Evolutionary conservation across 768 basidiomycete species (phyloP).

Genomic region (Wakefieldia striispora): DNA sequence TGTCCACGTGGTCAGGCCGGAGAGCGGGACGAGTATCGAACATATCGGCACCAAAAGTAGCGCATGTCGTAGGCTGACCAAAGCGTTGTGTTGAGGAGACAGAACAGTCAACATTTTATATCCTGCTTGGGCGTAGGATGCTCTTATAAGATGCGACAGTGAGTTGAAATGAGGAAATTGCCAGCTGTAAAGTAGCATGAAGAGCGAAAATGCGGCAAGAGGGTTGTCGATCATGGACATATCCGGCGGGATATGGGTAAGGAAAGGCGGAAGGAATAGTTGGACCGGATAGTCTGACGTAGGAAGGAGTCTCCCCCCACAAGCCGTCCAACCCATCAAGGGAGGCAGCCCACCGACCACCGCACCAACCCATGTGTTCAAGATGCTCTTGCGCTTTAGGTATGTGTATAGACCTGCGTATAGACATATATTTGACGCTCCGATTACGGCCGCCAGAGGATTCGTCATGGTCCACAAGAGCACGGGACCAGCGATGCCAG

Average conservation of each 20-base stretch:
- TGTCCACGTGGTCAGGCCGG: conserved; percentile 89
- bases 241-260: conserved; percentile 43
- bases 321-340: conserved; percentile 98
- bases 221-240: conserved; percentile 70
- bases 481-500: conserved; percentile 76
- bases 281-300: conserved; percentile 55
- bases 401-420: conserved; percentile 94
- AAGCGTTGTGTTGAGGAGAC: conserved; percentile 73
- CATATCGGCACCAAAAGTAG: conserved; percentile 74
- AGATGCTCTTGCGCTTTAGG: conserved; percentile 77
- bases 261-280: conserved; percentile 60
- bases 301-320: conserved; percentile 76
- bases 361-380: conserved; percentile 94
- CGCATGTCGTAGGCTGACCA: conserved; percentile 84
- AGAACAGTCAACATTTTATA: conserved; percentile 91
- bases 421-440: conserved; percentile 78
- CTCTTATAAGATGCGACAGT: conserved; percentile 82
- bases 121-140: conserved; percentile 88
- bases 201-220: conserved; percentile 75
- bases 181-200: conserved; percentile 90
- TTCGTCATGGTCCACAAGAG: conserved; percentile 83
- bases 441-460: conserved; percentile 81
- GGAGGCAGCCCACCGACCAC: conserved; percentile 93
- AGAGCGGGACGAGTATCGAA: conserved; percentile 77
- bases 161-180: conserved; percentile 99